Percentiles rank a stretch among this genome's conserved stretches.
Evolutionary conservation across 306 rosid genomes (phyloP).

Genomic region (Datisca glomerata): DNA sequence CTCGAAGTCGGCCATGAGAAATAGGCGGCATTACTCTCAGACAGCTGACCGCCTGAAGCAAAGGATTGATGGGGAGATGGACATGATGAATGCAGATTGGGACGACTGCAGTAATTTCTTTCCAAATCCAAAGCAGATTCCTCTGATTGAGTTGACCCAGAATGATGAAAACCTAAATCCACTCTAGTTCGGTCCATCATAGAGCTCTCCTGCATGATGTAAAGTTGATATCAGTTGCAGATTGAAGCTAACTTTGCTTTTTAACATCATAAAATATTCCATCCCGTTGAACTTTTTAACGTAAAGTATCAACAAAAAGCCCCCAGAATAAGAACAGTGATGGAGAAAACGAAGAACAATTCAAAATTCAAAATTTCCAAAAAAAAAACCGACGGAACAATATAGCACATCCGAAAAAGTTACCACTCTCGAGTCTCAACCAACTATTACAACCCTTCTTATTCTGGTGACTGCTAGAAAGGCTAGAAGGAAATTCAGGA

Average conservation of each 20-base stretch:
- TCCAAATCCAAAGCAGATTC: slow-evolving; percentile 82
- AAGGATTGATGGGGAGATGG: slow-evolving; percentile 66
- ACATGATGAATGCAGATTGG: slow-evolving; percentile 50
- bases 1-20: slow-evolving; percentile 98
- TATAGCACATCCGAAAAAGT: too few relatives aligned
- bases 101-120: slow-evolving; percentile 50
- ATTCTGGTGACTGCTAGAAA: too few relatives aligned
- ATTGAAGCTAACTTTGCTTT: background rate
- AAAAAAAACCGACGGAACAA: too few relatives aligned
- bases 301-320: background rate
- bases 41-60: slow-evolving; percentile 72
- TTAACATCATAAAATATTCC: background rate
- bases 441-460: too few relatives aligned
- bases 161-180: slow-evolving; percentile 51
- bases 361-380: background rate
- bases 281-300: background rate
- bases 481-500: too few relatives aligned
- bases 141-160: slow-evolving; percentile 77
- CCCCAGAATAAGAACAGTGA: background rate
- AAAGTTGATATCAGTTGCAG: slow-evolving; percentile 2
- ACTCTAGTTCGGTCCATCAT: slow-evolving; percentile 56
- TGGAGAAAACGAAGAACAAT: background rate
- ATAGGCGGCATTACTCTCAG: slow-evolving; percentile 88
- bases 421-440: too few relatives aligned
- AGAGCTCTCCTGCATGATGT: slow-evolving; percentile 51